Evolutionary conservation across 305 asterid species (phyloP), one percentile per base, ranked within the genome.

Genomic region (Fraxinus dipetala): DNA sequence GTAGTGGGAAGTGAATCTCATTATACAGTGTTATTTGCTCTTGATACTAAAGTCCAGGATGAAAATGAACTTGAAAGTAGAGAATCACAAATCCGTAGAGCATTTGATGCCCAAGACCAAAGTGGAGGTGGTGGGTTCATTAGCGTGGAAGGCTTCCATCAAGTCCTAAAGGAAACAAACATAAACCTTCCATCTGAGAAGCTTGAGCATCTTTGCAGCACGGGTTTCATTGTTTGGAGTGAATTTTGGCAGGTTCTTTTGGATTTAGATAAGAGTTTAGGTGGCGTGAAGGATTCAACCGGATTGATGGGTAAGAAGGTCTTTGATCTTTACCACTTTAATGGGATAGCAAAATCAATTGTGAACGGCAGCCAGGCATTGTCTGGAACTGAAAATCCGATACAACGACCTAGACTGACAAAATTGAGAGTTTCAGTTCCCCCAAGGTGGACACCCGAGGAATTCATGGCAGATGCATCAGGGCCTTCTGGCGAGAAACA

Each of bases 41-140:
- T 94, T 1, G 92, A 91, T 81, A 79, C 94, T 73, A 90, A 89
- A 81, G 99, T 94, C 79, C 98, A 93, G 84, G 97, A 92, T 75
- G 99, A 95, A 86, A 95, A 94, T 69, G 98, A 94, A 82, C 86
- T 87, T 22, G 99, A 94, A 82, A 85, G 83, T 70, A 84, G 98
- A 80, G 98, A 95, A 85, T 31, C 96, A 30, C 90, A 88, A 82
- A 90, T 94, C 85, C 93, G 98, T 31, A 86, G 97, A 87, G 94
- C 97, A 48, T 95, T 95, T 75, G 98, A 95, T 82, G 91, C 91
- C 36, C 97, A 92, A 38, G 99, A 95, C 85, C 98, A 94, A 86
- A 95, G 99, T 67, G 99, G 99, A 76, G 98, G 99, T 51, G 99
- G 99, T 63, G 99, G 99, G 54, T 95, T 95, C 91, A 90, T 95